Conservation (phyloP, 2,329 filamentous ascomycete species). For the Periconia macrospinosa region DNA sequence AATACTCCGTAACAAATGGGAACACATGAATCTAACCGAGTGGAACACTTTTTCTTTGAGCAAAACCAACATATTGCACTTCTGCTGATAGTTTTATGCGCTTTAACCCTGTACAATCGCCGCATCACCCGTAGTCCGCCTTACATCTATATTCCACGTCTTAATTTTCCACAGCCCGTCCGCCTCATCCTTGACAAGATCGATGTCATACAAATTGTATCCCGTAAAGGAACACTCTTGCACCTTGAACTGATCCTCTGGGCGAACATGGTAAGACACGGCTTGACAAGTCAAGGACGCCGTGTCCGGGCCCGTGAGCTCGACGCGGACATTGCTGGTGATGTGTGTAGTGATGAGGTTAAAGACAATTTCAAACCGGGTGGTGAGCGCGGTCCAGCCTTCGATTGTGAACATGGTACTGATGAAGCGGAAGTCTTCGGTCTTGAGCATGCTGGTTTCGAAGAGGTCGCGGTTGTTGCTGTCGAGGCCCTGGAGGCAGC, state of each 20-base stretch:
- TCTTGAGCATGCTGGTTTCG: conserved; percentile 21
- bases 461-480: conserved; percentile 21
- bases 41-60: too few relatives aligned
- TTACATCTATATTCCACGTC: conserved; percentile 26
- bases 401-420: conserved; percentile 12
- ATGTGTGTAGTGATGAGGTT: conserved; percentile 23
- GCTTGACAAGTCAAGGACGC: conserved; percentile 22
- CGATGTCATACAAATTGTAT: conserved; percentile 21
- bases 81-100: too few relatives aligned
- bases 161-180: conserved; percentile 28
- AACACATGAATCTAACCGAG: too few relatives aligned
- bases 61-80: too few relatives aligned
- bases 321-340: conserved; percentile 25
- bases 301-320: conserved; percentile 13
- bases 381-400: conserved; percentile 19
- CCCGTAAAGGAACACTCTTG: conserved; percentile 25
- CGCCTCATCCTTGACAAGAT: conserved; percentile 15
- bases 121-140: conserved; percentile 22
- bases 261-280: conserved; percentile 22
- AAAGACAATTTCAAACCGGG: conserved; percentile 18
- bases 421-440: conserved; percentile 17
- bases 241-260: conserved; percentile 17
- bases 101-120: not conserved
- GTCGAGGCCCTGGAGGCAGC: conserved; percentile 25
- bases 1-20: too few relatives aligned